A percentile compares a stretch with the other conserved stretches of the same genome.
Evolutionary conservation across 2,329 filamentous ascomycete genomes (phyloP).

Genomic region (Calonectria ilicicola): DNA sequence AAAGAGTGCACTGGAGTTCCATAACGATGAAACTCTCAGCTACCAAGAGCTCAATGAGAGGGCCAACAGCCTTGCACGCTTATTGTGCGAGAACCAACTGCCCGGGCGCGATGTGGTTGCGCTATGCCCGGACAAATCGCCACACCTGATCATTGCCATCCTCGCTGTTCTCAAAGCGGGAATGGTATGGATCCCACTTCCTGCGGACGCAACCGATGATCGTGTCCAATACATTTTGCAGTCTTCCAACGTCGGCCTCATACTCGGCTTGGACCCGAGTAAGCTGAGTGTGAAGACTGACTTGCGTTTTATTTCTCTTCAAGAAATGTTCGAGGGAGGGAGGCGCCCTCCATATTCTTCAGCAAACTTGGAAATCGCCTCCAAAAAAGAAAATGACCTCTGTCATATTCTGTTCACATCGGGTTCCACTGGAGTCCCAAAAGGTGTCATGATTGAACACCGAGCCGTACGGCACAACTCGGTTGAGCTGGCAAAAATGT

Average conservation of each 20-base stretch:
- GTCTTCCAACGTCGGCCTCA: neutral
- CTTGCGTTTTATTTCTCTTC: neutral
- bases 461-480: neutral
- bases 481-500: neutral
- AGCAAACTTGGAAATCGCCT: neutral
- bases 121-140: neutral
- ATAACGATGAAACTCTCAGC: neutral
- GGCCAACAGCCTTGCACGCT: neutral
- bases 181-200: neutral
- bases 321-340: neutral
- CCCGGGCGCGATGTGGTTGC: neutral
- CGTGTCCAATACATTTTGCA: neutral
- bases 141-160: neutral
- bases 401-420: neutral
- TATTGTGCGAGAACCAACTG: neutral
- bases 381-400: neutral
- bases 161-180: neutral
- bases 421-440: neutral
- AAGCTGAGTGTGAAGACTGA: neutral
- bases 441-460: neutral
- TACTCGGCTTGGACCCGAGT: neutral
- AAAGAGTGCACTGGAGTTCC: neutral
- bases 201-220: neutral
- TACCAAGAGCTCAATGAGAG: neutral
- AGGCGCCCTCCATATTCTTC: neutral